Evolutionary conservation across 2,329 filamentous ascomycete genomes (phyloP).

Genomic region (Cladosporium sphaerospermum): DNA sequence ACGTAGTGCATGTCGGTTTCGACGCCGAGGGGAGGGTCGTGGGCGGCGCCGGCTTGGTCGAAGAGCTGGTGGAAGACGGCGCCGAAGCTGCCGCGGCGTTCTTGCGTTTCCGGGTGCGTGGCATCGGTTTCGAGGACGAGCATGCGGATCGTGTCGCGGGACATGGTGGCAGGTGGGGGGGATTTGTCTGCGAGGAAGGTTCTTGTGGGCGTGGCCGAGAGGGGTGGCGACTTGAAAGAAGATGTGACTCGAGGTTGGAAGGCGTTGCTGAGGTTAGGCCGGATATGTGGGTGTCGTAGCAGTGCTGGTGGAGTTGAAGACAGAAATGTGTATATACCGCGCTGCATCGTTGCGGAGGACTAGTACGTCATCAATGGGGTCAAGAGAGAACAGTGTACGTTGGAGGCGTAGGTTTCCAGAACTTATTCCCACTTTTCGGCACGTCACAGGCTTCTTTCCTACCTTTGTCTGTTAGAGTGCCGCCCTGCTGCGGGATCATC

Average conservation of each 20-base stretch:
- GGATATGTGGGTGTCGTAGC: not conserved
- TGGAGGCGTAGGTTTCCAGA: not conserved
- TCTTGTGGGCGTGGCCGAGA: not conserved
- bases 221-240: not conserved
- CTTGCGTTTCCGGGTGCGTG: conserved; percentile 46
- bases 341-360: not conserved
- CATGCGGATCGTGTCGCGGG: conserved; percentile 34
- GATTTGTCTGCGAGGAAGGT: not conserved
- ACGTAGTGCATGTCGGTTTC: conserved; percentile 52
- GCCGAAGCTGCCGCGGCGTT: conserved; percentile 48
- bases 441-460: not conserved
- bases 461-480: not conserved
- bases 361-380: conserved; percentile 2
- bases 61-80: conserved; percentile 50
- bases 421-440: not conserved
- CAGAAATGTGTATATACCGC: not conserved
- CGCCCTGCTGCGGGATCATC: not conserved
- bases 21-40: conserved; percentile 49
- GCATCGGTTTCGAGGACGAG: conserved; percentile 56
- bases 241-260: not conserved
- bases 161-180: not conserved
- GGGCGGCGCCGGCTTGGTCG: conserved; percentile 44
- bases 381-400: not conserved
- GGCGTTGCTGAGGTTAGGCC: not conserved
- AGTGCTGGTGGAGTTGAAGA: not conserved